phyloP scores from a whole-genome alignment of 176 grass and related monocot genomes.

The Aegilops bicornis region DNA sequence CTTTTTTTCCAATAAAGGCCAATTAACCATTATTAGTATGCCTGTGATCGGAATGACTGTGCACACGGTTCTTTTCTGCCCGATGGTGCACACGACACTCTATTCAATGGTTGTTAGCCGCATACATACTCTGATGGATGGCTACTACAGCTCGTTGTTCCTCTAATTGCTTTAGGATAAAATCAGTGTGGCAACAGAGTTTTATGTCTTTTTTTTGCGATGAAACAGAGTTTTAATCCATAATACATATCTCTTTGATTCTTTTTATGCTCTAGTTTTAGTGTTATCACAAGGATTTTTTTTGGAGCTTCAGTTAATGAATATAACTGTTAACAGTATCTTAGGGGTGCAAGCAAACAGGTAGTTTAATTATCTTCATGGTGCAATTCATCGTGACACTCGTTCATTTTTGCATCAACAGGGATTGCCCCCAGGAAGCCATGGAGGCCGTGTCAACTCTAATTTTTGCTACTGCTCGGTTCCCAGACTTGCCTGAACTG shows the following conservation, averaged over 20 bases:
- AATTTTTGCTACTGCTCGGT: constrained; percentile 83
- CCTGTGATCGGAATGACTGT: not conserved
- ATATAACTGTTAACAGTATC: not conserved
- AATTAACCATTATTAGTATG: not conserved
- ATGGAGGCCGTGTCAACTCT: constrained; percentile 82
- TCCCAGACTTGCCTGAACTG: constrained; percentile 81
- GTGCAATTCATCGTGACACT: not conserved
- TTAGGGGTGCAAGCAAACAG: not conserved
- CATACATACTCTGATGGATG: too few relatives aligned
- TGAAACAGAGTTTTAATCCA: not conserved
- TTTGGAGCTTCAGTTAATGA: not conserved
- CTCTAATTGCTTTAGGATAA: not conserved
- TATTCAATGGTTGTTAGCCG: too few relatives aligned
- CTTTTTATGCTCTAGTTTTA: not conserved
- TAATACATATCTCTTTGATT: not conserved
- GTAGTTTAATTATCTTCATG: not conserved
- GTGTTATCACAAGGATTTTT: not conserved
- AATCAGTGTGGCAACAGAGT: not conserved
- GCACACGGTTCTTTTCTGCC: too few relatives aligned
- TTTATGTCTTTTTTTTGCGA: not conserved
- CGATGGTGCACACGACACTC: too few relatives aligned
- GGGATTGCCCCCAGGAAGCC: constrained; percentile 78
- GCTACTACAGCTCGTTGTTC: too few relatives aligned
- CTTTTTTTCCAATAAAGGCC: too few relatives aligned
- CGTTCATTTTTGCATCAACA: constrained; percentile 24